Percentiles rank a stretch among this genome's conserved stretches.
Conservation (phyloP, 805 yeast genomes). For the Ogataea naganishii region DNA sequence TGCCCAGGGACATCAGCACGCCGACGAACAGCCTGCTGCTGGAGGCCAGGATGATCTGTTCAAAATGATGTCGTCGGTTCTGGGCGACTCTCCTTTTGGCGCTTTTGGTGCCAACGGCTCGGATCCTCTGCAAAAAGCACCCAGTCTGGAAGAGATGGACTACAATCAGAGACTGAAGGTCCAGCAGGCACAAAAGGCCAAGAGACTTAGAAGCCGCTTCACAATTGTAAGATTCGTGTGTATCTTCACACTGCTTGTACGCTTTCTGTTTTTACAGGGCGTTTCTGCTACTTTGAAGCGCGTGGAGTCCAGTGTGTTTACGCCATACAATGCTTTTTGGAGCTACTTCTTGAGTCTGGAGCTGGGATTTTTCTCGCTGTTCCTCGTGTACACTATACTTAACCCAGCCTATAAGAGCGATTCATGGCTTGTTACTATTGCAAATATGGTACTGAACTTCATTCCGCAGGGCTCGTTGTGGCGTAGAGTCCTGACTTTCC, state of each 20-base stretch:
- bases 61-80: conserved; percentile 19
- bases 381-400: conserved; percentile 2
- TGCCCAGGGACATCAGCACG: no score
- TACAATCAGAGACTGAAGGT: conserved; percentile 7
- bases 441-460: no score
- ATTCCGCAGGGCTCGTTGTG: no score
- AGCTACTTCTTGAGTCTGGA: conserved; percentile 4
- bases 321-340: conserved; percentile 2
- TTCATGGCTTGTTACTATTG: no score
- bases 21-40: no score
- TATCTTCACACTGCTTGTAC: conserved; percentile 6
- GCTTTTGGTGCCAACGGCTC: not conserved
- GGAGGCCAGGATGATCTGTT: conserved; percentile 20
- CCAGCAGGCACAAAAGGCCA: conserved; percentile 7
- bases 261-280: conserved; percentile 4
- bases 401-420: no score
- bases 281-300: conserved; percentile 3
- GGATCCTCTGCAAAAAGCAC: conserved; percentile 1
- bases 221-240: conserved; percentile 10
- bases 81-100: conserved; percentile 5
- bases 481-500: conserved; percentile 2
- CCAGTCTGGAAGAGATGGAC: conserved; percentile 8
- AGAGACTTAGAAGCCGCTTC: conserved; percentile 8
- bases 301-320: not conserved
- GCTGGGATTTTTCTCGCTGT: conserved; percentile 5